phyloP scores from a whole-genome alignment of 192 early-diverging fungal species.

The Backusella tarrabulga region DNA sequence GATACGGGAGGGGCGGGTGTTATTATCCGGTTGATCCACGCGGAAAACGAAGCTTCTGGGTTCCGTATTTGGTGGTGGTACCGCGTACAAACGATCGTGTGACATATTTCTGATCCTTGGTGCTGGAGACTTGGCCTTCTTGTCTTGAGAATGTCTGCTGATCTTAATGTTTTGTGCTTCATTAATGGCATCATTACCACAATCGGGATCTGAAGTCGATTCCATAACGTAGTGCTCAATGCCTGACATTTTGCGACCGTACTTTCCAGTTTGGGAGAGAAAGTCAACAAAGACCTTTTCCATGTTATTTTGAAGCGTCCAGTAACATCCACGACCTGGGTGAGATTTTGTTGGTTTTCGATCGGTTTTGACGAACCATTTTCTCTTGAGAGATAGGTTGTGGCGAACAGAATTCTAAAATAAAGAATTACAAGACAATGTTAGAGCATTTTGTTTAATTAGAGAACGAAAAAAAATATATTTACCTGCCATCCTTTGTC shows the following conservation, averaged over 20 bases:
- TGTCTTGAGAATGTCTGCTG: not conserved
- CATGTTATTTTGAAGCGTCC: slow-evolving; percentile 43
- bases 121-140: not conserved
- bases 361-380: slow-evolving; percentile 70
- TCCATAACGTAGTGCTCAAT: not conserved
- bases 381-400: slow-evolving; percentile 82
- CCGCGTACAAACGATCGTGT: not conserved
- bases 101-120: not conserved
- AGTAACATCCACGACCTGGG: slow-evolving; percentile 68
- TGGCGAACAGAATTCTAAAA: slow-evolving; percentile 88
- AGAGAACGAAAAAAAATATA: not conserved
- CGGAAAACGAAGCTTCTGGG: not conserved
- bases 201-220: not conserved
- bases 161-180: not conserved
- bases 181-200: not conserved
- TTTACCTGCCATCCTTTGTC: slow-evolving; percentile 74
- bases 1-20: not conserved
- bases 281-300: slow-evolving; percentile 31
- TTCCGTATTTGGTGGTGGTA: not conserved
- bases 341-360: slow-evolving; percentile 53
- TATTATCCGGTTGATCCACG: not conserved
- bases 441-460: not conserved
- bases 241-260: not conserved
- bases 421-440: not conserved
- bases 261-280: slow-evolving; percentile 10